Evolutionary conservation across 257 asterid genomes (phyloP).

Genomic region (Solanum pennellii): DNA sequence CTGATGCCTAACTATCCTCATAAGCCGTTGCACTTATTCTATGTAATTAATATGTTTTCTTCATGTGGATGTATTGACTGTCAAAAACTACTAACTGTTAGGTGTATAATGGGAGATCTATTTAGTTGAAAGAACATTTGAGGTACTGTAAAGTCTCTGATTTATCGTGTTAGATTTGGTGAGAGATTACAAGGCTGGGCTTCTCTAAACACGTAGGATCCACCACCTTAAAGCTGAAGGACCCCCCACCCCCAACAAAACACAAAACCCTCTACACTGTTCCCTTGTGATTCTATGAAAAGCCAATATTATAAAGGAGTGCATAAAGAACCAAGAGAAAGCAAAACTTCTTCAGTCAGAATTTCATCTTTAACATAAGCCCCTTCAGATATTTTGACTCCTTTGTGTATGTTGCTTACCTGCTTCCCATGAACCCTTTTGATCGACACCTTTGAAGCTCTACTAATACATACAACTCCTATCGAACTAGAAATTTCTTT

Average conservation of each 20-base stretch:
- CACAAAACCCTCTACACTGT: neutral
- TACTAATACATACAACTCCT: neutral
- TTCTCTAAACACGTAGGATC: constrained; percentile 18
- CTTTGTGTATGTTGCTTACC: neutral
- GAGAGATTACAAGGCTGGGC: constrained; percentile 1
- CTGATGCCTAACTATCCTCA: neutral
- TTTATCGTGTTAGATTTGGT: neutral
- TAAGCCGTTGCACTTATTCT: neutral
- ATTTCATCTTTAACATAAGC: neutral
- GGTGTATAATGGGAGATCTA: neutral
- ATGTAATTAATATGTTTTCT: neutral
- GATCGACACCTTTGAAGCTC: neutral
- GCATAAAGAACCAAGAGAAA: neutral
- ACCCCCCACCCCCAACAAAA: neutral
- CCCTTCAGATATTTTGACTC: neutral
- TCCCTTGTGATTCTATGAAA: neutral
- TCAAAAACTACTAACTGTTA: neutral
- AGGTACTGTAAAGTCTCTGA: neutral
- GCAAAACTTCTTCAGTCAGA: neutral
- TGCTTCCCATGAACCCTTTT: neutral
- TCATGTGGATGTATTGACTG: neutral
- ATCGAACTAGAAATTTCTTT: neutral
- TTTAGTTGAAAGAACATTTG: neutral
- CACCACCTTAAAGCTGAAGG: constrained; percentile 2
- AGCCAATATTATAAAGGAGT: neutral